Conservation (phyloP, 1,284 basidiomycete genomes). For the Trichosporon asahii region DNA sequence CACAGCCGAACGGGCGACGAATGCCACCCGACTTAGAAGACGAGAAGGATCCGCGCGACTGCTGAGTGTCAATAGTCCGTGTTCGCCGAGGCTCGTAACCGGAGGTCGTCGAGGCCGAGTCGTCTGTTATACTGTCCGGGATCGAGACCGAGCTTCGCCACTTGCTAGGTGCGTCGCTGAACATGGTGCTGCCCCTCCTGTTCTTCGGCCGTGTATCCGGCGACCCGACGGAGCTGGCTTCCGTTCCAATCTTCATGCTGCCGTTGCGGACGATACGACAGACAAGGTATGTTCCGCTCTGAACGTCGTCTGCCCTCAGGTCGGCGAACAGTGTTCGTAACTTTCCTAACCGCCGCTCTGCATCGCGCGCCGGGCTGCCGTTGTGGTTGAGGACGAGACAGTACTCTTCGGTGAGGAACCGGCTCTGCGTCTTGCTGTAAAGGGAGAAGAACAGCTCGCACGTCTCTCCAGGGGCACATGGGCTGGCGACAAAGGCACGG, state of each 20-base stretch:
- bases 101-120: slow-evolving; percentile 46
- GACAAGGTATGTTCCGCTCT: slow-evolving; percentile 77
- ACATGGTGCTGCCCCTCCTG: slow-evolving; percentile 19
- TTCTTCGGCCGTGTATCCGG: slow-evolving; percentile 7
- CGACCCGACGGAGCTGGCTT: slow-evolving; percentile 52
- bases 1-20: slow-evolving; percentile 88
- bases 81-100: slow-evolving; percentile 37
- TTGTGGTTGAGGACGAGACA: slow-evolving; percentile 87
- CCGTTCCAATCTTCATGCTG: slow-evolving; percentile 69
- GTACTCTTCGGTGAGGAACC: slow-evolving; percentile 92
- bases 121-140: slow-evolving; percentile 40
- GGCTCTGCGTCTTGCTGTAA: slow-evolving; percentile 73
- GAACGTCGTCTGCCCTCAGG: slow-evolving; percentile 76
- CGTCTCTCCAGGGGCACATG: slow-evolving; percentile 83
- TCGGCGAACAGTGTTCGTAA: slow-evolving; percentile 87
- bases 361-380: slow-evolving; percentile 75
- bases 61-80: slow-evolving; percentile 31
- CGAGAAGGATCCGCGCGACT: slow-evolving; percentile 24
- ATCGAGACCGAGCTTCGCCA: slow-evolving; percentile 30
- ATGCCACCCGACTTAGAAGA: slow-evolving; percentile 47
- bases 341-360: slow-evolving; percentile 53
- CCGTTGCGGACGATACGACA: slow-evolving; percentile 89
- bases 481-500: slow-evolving; percentile 84
- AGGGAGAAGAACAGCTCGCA: slow-evolving; percentile 92
- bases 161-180: slow-evolving; percentile 14